Conservation (phyloP, 2,329 filamentous ascomycete species). For the Calonectria fujianensis region DNA sequence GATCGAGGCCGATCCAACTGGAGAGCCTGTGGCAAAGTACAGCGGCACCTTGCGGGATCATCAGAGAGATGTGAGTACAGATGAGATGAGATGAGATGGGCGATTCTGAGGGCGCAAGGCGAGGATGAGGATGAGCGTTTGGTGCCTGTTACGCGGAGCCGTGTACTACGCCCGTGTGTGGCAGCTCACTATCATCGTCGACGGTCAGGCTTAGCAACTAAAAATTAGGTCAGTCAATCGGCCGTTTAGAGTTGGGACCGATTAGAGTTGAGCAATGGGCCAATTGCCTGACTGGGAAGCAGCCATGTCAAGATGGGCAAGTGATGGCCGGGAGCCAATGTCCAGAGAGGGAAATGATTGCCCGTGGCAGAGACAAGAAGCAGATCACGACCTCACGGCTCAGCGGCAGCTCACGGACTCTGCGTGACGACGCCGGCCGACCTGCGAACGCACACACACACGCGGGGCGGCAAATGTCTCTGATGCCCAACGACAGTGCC, state of each 20-base stretch:
- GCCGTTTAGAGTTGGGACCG: not conserved
- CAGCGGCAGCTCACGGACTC: slow-evolving; percentile 16
- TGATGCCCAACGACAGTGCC: slow-evolving; percentile 18
- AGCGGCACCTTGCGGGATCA: not conserved
- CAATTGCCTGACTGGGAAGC: slow-evolving; percentile 18
- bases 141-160: not conserved
- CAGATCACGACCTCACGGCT: not conserved
- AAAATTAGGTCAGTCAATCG: not conserved
- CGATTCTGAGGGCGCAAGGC: not conserved
- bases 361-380: not conserved
- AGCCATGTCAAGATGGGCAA: not conserved
- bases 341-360: slow-evolving; percentile 4
- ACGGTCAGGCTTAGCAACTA: not conserved
- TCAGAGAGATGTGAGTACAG: not conserved
- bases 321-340: not conserved
- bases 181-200: not conserved
- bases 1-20: not conserved
- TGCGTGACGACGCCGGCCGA: not conserved
- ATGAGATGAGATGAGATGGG: not conserved
- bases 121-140: not conserved
- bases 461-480: slow-evolving; percentile 9
- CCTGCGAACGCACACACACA: not conserved
- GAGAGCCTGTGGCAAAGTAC: not conserved
- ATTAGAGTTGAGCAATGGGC: slow-evolving; percentile 11
- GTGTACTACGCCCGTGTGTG: not conserved